Evolutionary conservation across 805 yeast species (phyloP).

Genomic region (Kregervanrija fluxuum): DNA sequence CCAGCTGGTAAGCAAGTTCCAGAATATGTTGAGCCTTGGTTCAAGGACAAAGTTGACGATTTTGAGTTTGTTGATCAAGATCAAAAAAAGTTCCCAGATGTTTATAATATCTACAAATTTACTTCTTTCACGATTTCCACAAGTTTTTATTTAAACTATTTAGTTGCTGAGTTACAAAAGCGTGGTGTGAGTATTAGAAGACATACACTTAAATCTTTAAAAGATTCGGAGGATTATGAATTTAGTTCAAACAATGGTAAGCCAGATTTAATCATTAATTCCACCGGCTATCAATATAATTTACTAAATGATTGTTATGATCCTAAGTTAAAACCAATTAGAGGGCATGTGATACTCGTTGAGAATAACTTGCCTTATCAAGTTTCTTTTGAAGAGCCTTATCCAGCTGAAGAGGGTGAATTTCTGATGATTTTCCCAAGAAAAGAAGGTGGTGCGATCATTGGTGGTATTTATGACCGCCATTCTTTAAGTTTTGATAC

Average conservation of each 20-base stretch:
- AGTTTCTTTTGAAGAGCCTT: constrained; percentile 25
- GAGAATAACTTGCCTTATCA: constrained; percentile 37
- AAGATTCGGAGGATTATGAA: constrained; percentile 41
- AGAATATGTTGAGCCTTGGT: constrained; percentile 40
- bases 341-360: constrained; percentile 53
- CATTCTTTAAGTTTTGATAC: constrained; percentile 17
- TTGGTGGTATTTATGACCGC: constrained; percentile 44
- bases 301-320: constrained; percentile 46
- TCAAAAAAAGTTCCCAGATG: constrained; percentile 29
- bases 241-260: constrained; percentile 4
- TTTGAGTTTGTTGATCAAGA: constrained; percentile 24
- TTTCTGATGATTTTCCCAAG: constrained; percentile 55
- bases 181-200: constrained; percentile 42
- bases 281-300: constrained; percentile 46
- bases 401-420: constrained; percentile 32
- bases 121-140: constrained; percentile 54
- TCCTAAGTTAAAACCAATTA: constrained; percentile 37
- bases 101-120: constrained; percentile 31
- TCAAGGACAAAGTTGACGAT: constrained; percentile 34
- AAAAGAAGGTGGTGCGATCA: constrained; percentile 57
- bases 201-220: constrained; percentile 32
- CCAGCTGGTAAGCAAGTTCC: constrained; percentile 7
- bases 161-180: constrained; percentile 36
- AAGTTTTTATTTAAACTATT: constrained; percentile 46
- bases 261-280: constrained; percentile 44